Base-by-base conservation (phyloP, 257 asterid genomes). In the Nicotiana undulata region DNA sequence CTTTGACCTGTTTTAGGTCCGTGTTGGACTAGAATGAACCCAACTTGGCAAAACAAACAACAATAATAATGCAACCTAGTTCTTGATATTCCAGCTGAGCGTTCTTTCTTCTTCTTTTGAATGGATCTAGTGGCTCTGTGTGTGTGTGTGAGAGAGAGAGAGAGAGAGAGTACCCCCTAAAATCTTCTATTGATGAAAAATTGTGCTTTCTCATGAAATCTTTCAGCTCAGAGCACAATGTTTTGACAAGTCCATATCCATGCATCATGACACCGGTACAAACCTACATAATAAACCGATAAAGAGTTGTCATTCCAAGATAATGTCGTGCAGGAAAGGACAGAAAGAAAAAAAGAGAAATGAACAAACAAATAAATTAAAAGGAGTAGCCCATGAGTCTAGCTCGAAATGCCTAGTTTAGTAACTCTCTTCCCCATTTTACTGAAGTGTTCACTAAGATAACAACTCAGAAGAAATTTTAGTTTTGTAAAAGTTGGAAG, bases 211-310 rank as follows among this genome's bases (percentile, higher is more conserved):
- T 91, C 97, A 91, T 94, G 87, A 94, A 91, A 75, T 91, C 98
- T 81, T 89, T 87, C 82, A 94, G 92, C 89, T 94, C 98, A 9
- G 98, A 81, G 91, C 95, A 92, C 63, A 94, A 96, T 56, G 88
- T 85, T 83, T 90, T 93, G 9, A 93, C 98, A 20, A 93, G 88
- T n/a, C 96, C 93, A 75, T 94, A 93, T 49, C 97, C 98, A 26
- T 92, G 97, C 97, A 94, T 90, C 98, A 94, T 94, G 37, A 94
- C 98, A 68, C 98, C 98, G 1, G 98, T 93, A 88, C 98, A 94
- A 46, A 94, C 97, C 98, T 90, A 55, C 22, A 34, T 24, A 20
- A 70, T 63, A 28, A 40, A 55, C 1, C 29, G 37, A 63, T n/a
- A 15, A 59, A 2, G 37, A 29, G 6, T 37, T 72, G 16, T 70